Base-by-base conservation (phyloP, 73 alveolate genomes). In the Paramecium sexaurelia region DNA sequence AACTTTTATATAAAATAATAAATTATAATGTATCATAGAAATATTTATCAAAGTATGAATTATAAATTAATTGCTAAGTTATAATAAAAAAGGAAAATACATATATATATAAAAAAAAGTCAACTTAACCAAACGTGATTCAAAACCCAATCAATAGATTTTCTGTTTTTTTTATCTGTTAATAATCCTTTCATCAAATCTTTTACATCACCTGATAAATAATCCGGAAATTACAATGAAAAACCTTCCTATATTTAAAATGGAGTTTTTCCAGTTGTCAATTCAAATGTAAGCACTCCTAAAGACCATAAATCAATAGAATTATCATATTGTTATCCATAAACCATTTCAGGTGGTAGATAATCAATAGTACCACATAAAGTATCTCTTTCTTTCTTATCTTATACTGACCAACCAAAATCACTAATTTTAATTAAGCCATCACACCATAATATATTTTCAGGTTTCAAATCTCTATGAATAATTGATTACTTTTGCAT, bases 261-360 rank as follows among this genome's bases (percentile, higher is more conserved):
- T 3, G 91, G 82, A 71, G 87, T 68, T 32, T 78, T 89, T n/a
- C 99, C 99, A 13, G 96, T 95, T 55, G 97, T 92, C 84, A 98
- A 96, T 92, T 98, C 99, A 94, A 85, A 98, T 40, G 97, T 94
- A 32, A 98, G 95, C 39, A 98, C 96, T 15, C 99, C 99, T 41
- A 98, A 43, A 71, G 99, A 95, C 99, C 99, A 98, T 55, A 96
- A 83, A 92, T 98, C 99, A 55, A 97, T 97, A n/a, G 95, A 86
- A 41, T 96, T 93, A 91, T 97, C 98, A 96, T 98, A 98, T 13
- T 94, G 91, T 84, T 96, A 94, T 26, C 94, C 95, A 27, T 87
- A 92, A 3, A 98, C 96, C 98, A 98, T 98, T 93, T 98, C 99
- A 67, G 99, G 99, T 10, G 99, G 99, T 36, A 98, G 95, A 93